Evolutionary conservation across 805 yeast genomes (phyloP).

Genomic region (Zygosaccharomyces rouxii): DNA sequence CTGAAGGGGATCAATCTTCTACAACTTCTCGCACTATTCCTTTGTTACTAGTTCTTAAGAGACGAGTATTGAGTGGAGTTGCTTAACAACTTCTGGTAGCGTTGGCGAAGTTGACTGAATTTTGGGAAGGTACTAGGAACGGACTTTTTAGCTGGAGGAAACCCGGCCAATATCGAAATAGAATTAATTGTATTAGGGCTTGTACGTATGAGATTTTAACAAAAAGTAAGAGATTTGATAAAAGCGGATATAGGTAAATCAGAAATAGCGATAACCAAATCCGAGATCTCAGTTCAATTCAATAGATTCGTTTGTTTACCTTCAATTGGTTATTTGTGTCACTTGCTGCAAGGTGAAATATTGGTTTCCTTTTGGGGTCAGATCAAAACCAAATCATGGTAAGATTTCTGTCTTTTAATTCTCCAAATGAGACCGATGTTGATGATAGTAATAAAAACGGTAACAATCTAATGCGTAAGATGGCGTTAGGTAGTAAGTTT

Average conservation of each 20-base stretch:
- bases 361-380: conserved; percentile 1
- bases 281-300: no score
- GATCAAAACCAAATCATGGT: conserved; percentile 2
- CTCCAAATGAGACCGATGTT: conserved; percentile 7
- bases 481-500: conserved; percentile 21
- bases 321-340: neutral
- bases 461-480: conserved; percentile 10
- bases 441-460: neutral
- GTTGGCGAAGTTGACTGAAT: neutral
- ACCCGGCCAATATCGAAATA: neutral
- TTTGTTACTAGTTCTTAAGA: neutral
- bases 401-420: conserved; percentile 9
- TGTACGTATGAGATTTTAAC: neutral
- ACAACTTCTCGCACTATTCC: neutral
- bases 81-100: conserved; percentile 3
- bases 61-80: neutral
- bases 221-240: neutral
- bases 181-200: neutral
- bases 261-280: no score
- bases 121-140: neutral
- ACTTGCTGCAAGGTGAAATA: conserved; percentile 1
- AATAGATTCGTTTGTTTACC: neutral
- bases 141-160: neutral
- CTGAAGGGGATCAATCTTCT: neutral
- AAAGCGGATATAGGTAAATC: no score